Percentiles rank a stretch among this genome's conserved stretches.
Evolutionary conservation across 192 early-diverging fungal species (phyloP).

Genomic region (Entomortierella lignicola): DNA sequence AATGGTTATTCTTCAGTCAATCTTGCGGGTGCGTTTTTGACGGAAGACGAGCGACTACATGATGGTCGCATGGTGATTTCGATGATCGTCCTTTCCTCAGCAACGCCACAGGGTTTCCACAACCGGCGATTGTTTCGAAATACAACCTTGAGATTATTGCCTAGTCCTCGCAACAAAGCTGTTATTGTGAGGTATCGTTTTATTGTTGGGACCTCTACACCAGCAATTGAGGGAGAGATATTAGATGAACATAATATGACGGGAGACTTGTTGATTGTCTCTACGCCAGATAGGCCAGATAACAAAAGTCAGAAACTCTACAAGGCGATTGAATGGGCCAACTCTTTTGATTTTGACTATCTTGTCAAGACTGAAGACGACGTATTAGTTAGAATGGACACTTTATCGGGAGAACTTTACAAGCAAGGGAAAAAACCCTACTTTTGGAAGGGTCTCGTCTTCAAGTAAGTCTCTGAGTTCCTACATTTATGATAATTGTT

Average conservation of each 20-base stretch:
- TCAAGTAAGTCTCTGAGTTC: constrained; percentile 26
- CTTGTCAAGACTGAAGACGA: constrained; percentile 68
- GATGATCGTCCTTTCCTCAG: constrained; percentile 60
- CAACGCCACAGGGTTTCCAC: constrained; percentile 59
- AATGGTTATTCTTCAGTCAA: constrained; percentile 8
- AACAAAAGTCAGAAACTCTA: constrained; percentile 62
- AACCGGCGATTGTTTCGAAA: constrained; percentile 62
- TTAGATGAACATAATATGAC: constrained; percentile 47
- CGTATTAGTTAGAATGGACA: constrained; percentile 65
- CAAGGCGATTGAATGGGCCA: constrained; percentile 59
- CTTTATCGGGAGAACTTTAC: constrained; percentile 56
- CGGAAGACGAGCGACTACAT: constrained; percentile 16
- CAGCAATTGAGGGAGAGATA: constrained; percentile 44
- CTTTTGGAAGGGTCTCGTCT: constrained; percentile 64
- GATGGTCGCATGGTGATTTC: constrained; percentile 55
- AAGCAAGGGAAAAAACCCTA: constrained; percentile 47
- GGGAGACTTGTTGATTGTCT: constrained; percentile 57
- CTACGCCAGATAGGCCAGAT: constrained; percentile 55
- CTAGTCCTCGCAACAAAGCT: constrained; percentile 49
- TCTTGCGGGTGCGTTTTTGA: constrained; percentile 13
- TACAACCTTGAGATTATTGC: constrained; percentile 61
- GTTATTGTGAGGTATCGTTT: constrained; percentile 59
- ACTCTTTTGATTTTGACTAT: constrained; percentile 60
- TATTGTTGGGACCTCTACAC: constrained; percentile 55
- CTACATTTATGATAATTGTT: not conserved